Evolutionary conservation across 148 eudicot species (phyloP).

Genomic region (Chenopodium suecicum): DNA sequence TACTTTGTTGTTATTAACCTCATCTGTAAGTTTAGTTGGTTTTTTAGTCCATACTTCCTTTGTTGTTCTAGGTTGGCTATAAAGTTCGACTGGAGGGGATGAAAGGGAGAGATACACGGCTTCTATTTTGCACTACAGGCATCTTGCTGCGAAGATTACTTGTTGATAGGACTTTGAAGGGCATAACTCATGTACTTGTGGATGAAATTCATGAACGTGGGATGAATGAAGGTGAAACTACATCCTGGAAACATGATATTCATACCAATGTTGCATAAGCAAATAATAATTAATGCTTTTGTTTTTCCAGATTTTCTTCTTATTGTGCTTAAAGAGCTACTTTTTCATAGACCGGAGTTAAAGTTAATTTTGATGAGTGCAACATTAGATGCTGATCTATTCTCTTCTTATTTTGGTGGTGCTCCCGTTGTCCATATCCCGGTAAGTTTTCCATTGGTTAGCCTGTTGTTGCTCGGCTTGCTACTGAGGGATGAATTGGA

Average conservation of each 20-base stretch:
- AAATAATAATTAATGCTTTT: constrained; percentile 8
- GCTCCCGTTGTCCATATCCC: constrained; percentile 75
- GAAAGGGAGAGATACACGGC: constrained; percentile 94
- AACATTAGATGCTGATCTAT: constrained; percentile 90
- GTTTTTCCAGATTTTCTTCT: constrained; percentile 79
- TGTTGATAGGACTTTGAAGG: constrained; percentile 83
- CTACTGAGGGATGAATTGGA: background rate
- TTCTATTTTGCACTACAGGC: constrained; percentile 97
- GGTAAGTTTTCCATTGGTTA: constrained; percentile 40
- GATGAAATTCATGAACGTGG: constrained; percentile 99
- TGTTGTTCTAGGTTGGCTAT: constrained; percentile 73
- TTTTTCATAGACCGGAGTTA: constrained; percentile 84
- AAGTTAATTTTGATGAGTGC: constrained; percentile 98
- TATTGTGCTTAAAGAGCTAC: constrained; percentile 90
- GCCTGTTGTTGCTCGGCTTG: background rate
- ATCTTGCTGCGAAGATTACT: constrained; percentile 88
- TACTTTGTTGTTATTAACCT: constrained; percentile 9
- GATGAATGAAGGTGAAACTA: constrained; percentile 86
- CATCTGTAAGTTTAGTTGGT: background rate
- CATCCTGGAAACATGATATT: constrained; percentile 9
- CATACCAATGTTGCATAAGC: background rate
- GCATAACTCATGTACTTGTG: constrained; percentile 89
- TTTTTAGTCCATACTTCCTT: constrained; percentile 18
- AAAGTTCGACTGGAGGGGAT: constrained; percentile 97
- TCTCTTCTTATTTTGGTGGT: constrained; percentile 86